Evolutionary conservation across 1,139 yeast genomes (phyloP), one percentile per base, ranked within the genome.

Genomic region (Hemisphaericaspora xylofermentans): DNA sequence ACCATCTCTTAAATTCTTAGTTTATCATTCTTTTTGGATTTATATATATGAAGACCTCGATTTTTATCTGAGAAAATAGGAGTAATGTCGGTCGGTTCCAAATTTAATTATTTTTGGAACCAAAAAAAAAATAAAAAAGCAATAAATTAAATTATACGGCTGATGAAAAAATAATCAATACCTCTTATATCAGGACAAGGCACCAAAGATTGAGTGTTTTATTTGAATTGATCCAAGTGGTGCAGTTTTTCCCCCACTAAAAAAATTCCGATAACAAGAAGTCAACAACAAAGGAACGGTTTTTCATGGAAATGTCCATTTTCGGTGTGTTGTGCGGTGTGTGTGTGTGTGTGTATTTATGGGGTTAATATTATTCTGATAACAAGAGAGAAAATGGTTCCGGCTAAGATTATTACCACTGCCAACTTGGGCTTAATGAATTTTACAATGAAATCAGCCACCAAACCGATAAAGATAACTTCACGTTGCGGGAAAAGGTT

Each of bases 81-180:
- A 24, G 27, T 24, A 24, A 29, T 21, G 39, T 36, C 39, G 32
- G 32, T 26, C 29, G 38, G 38, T 24, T 26, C 33, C 17, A 17
- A 17, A 31, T 5, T 30, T 18, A 10, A 15, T 16, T 15, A 19
- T 15, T 24, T 24, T 25, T 24, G n/a, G n/a, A n/a, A 19, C 25
- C 27, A 27, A n/a, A 3, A n/a, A 34, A 26, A 34, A 18, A 26
- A 34, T 14, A 34, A 34, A 34, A 34, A 36, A 29, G 28, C 18
- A 36, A 24, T 13, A 19, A 31, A 24, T 19, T 19, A 24, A 24
- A 27, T 19, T 30, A 36, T 36, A 35, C 38, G 38, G 38, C 38
- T 35, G 38, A 35, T 26, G 17, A 25, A 21, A 32, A 34, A 15
- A 4, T 6, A 10, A 6, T 8, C 18, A n/a, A 17, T 16, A 13